Percentiles rank a stretch among this genome's conserved stretches.
Evolutionary conservation across 2,329 filamentous ascomycete species (phyloP).

Genomic region (Calonectria hongkongensis): DNA sequence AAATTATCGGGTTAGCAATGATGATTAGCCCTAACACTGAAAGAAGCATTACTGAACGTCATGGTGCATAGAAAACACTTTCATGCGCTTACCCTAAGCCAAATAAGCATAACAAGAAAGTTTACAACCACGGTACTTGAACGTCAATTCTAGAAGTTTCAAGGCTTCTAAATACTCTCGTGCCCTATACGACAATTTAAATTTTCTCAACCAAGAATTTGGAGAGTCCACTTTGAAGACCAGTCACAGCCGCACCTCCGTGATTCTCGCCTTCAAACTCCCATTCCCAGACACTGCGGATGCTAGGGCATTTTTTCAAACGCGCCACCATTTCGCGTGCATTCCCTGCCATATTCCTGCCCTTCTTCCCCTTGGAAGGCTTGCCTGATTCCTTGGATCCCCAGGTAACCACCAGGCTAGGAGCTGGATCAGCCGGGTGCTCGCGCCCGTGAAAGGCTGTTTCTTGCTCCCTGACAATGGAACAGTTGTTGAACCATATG

Average conservation of each 20-base stretch:
- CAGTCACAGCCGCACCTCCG: conserved; percentile 48
- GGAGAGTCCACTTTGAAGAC: conserved; percentile 47
- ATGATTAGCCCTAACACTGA: no score
- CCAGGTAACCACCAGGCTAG: conserved; percentile 60
- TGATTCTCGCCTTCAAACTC: conserved; percentile 56
- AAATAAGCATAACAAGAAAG: no score
- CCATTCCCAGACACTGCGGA: conserved; percentile 50
- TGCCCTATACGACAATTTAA: neutral
- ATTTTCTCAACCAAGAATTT: conserved; percentile 44
- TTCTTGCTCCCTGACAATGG: conserved; percentile 60
- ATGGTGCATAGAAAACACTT: no score
- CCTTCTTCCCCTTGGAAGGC: conserved; percentile 42
- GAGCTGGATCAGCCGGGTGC: conserved; percentile 33
- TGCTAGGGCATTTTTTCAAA: conserved; percentile 42
- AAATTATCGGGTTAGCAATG: no score
- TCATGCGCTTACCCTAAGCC: no score
- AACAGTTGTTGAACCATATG: conserved; percentile 67
- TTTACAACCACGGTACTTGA: neutral
- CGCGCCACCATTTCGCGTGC: conserved; percentile 49
- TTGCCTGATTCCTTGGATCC: conserved; percentile 50
- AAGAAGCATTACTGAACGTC: no score
- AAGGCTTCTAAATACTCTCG: neutral
- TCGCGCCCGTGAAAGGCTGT: conserved; percentile 47
- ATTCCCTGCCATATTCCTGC: conserved; percentile 41
- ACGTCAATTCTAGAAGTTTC: neutral